Evolutionary conservation across 2,329 filamentous ascomycete species (phyloP).

Genomic region (Epichloe elymi): DNA sequence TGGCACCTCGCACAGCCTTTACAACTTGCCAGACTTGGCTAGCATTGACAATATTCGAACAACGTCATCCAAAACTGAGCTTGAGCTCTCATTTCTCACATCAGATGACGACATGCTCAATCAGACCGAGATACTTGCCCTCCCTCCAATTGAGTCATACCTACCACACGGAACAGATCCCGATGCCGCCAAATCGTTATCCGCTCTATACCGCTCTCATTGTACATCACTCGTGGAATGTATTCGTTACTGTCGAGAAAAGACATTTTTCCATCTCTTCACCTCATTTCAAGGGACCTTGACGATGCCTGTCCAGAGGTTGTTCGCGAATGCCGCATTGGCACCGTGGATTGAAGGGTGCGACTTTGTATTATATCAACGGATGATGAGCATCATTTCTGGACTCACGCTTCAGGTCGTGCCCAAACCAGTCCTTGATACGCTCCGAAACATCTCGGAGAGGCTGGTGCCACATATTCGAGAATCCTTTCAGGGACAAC

Average conservation of each 20-base stretch:
- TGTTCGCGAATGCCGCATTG: constrained; percentile 69
- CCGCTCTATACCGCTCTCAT: constrained; percentile 82
- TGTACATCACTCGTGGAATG: constrained; percentile 93
- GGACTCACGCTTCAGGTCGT: constrained; percentile 85
- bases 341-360: constrained; percentile 92
- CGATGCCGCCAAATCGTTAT: constrained; percentile 74
- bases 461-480: constrained; percentile 69
- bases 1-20: constrained; percentile 33
- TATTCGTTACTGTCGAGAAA: constrained; percentile 91
- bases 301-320: constrained; percentile 89
- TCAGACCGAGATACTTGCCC: constrained; percentile 56
- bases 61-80: constrained; percentile 42
- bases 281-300: constrained; percentile 92
- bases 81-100: constrained; percentile 48
- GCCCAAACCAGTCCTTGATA: constrained; percentile 74
- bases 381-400: constrained; percentile 86
- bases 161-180: constrained; percentile 70
- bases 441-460: constrained; percentile 75
- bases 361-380: constrained; percentile 91
- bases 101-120: constrained; percentile 35
- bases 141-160: constrained; percentile 80
- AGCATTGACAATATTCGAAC: constrained; percentile 46
- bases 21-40: constrained; percentile 43
- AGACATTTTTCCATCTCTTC: constrained; percentile 90
- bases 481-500: constrained; percentile 74